These are phyloP conservation scores for Coemansia sp. DNA, from an alignment of 192 early-diverging fungal genomes.

Conservation along the genomic window DNA sequence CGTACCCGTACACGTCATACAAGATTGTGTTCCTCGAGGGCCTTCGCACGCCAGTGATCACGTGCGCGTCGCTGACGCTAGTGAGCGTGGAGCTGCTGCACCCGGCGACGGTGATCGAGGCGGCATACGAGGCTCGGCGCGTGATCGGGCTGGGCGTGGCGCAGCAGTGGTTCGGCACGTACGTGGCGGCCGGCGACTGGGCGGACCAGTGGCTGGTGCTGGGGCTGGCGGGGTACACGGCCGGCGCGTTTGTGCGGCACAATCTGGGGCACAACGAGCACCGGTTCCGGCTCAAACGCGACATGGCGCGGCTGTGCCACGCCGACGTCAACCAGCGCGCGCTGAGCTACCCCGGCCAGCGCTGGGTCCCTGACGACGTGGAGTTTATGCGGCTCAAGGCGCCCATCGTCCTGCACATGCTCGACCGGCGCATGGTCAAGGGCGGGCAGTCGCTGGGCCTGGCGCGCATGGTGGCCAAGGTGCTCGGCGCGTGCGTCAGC, in stretches of 20 bases:
- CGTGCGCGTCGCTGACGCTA: conserved; percentile 82
- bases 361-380: conserved; percentile 52
- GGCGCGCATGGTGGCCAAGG: conserved; percentile 76
- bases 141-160: conserved; percentile 70
- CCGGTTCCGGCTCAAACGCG: conserved; percentile 75
- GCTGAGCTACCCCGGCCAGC: conserved; percentile 65
- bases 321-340: conserved; percentile 88
- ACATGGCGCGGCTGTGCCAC: conserved; percentile 77
- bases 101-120: conserved; percentile 77
- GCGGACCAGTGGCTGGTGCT: conserved; percentile 87
- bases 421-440: conserved; percentile 81
- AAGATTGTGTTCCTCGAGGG: conserved; percentile 91
- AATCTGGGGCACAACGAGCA: conserved; percentile 89
- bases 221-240: conserved; percentile 78
- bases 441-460: conserved; percentile 66
- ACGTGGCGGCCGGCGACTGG: conserved; percentile 69
- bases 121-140: conserved; percentile 79
- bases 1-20: conserved; percentile 82
- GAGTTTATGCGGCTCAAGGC: conserved; percentile 86
- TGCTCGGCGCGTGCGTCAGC: conserved; percentile 75
- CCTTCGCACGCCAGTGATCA: conserved; percentile 62
- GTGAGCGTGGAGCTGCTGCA: conserved; percentile 71
- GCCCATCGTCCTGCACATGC: conserved; percentile 87
- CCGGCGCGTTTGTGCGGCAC: conserved; percentile 72
- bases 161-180: conserved; percentile 95